Evolutionary conservation across 345 rosid species (phyloP).

Genomic region (Excoecaria agallocha): DNA sequence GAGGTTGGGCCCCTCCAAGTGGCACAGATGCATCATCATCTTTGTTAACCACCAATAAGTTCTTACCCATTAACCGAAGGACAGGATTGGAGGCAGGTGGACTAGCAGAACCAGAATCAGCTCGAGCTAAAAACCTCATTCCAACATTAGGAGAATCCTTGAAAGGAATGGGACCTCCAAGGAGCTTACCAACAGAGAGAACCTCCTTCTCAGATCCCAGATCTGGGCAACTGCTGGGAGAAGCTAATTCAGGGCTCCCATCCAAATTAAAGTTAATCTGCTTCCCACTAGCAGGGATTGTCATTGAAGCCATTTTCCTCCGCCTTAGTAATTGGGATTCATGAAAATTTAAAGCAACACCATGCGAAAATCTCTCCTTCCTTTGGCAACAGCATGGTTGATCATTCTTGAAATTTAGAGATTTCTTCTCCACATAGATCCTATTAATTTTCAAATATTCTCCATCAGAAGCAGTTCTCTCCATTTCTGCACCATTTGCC

Average conservation of each 20-base stretch:
- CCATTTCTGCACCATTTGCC: constrained; percentile 25
- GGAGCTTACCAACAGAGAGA: constrained; percentile 27
- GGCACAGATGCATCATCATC: constrained; percentile 48
- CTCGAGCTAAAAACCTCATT: constrained; percentile 28
- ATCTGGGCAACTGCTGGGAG: constrained; percentile 33
- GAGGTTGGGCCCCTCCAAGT: constrained; percentile 33
- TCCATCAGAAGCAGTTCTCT: constrained; percentile 30
- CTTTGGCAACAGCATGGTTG: constrained; percentile 89
- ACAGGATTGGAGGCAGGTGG: constrained; percentile 71
- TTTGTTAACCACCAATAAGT: constrained; percentile 88
- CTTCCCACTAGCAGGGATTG: constrained; percentile 34
- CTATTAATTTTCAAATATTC: constrained; percentile 35
- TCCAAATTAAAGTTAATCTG: constrained; percentile 33
- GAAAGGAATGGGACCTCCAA: constrained; percentile 23
- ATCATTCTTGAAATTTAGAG: constrained; percentile 42
- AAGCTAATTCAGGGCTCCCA: constrained; percentile 35
- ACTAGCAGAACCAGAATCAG: constrained; percentile 54
- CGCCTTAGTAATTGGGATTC: constrained; percentile 60
- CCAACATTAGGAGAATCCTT: constrained; percentile 37
- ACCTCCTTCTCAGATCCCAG: constrained; percentile 41
- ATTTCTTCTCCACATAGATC: constrained; percentile 40
- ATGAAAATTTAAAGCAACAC: constrained; percentile 42
- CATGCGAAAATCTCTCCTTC: constrained; percentile 63
- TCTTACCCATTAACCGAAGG: constrained; percentile 96
- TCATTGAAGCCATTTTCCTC: constrained; percentile 43